Base-by-base conservation (phyloP, 306 rosid species). In the Rubus idaeus region DNA sequence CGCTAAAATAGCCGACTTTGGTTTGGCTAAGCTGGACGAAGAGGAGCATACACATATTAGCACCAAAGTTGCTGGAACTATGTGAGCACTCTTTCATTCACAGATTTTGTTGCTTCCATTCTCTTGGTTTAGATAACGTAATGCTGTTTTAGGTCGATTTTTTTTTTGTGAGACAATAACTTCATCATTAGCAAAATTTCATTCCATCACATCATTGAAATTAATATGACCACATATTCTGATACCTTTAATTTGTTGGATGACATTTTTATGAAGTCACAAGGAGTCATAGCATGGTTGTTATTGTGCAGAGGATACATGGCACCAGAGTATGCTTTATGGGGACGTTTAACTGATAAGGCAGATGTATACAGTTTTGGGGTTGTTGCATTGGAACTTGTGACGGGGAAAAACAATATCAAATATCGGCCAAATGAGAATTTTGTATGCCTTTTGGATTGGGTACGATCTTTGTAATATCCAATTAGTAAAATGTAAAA, bases 1-100 rank as follows among this genome's bases (percentile, higher is more conserved):
- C 58, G 84, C 96, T 8, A 91, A 87, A 77, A 91, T 91, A 79
- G 84, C 93, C 5, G 93, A 91, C 78, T 91, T 91, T 68, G 96
- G 96, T 21, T 85, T 91, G 87, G 96, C 96, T 23, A 91, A 68
- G 80, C 88, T 91, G 45, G 74, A 86, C 49, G 89, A 91, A 61
- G 89, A 87, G 66, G 90, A 89, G 63, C 81, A 87, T n/a, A 86
- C 84, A 73, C 91, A 90, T 78, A 74, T 88, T 69, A 90, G 66
- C 77, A 88, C 94, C 39, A 76, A 89, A 76, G 81, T 89, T 52
- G 93, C 89, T 5, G 91, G 96, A 57, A 91, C 91, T 17, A 83
- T 87, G 96, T 90, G 16, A 83, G 88, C 63, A 14, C 10, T 72
- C 79, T 75, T 66, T 78, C 61, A 8, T 20, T 56, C 44, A 12